A percentile compares a stretch with the other conserved stretches of the same genome.
Conservation (phyloP, 768 basidiomycete species). For the Pleurotus salmoneostramineus region DNA sequence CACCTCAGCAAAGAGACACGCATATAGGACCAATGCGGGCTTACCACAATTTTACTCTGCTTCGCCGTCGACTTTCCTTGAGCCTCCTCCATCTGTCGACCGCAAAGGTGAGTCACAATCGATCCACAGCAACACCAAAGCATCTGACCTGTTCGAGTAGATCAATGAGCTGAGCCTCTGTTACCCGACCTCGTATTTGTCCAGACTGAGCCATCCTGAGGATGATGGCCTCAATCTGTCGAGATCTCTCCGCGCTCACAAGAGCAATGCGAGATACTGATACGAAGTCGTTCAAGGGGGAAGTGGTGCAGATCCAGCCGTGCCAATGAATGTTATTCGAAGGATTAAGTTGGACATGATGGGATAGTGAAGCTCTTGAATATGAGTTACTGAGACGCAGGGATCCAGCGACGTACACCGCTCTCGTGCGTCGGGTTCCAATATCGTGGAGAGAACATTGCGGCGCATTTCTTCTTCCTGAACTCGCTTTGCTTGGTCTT, state of each 20-base stretch:
- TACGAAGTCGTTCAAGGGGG: not conserved
- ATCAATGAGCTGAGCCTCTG: constrained; percentile 79
- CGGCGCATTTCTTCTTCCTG: constrained; percentile 76
- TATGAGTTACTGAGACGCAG: not conserved
- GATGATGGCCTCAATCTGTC: constrained; percentile 76
- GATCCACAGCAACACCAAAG: constrained; percentile 20
- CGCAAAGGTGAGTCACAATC: constrained; percentile 12
- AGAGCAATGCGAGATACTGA: constrained; percentile 85
- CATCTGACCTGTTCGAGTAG: constrained; percentile 72
- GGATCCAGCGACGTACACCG: constrained; percentile 47
- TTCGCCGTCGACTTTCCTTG: constrained; percentile 43
- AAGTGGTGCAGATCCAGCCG: not conserved
- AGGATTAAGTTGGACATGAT: too few relatives aligned
- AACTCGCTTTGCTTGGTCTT: constrained; percentile 46
- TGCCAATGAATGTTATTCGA: too few relatives aligned
- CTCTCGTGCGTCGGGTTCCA: constrained; percentile 78
- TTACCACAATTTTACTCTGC: constrained; percentile 59
- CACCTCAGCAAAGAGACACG: not conserved
- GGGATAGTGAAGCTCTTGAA: not conserved
- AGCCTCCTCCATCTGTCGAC: constrained; percentile 48
- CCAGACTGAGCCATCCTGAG: constrained; percentile 82
- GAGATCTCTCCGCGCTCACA: constrained; percentile 78
- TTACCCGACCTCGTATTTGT: constrained; percentile 72
- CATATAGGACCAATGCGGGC: constrained; percentile 13
- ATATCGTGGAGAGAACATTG: constrained; percentile 72